Evolutionary conservation across 2,329 filamentous ascomycete genomes (phyloP).

Genomic region (Exophiala calicioides): DNA sequence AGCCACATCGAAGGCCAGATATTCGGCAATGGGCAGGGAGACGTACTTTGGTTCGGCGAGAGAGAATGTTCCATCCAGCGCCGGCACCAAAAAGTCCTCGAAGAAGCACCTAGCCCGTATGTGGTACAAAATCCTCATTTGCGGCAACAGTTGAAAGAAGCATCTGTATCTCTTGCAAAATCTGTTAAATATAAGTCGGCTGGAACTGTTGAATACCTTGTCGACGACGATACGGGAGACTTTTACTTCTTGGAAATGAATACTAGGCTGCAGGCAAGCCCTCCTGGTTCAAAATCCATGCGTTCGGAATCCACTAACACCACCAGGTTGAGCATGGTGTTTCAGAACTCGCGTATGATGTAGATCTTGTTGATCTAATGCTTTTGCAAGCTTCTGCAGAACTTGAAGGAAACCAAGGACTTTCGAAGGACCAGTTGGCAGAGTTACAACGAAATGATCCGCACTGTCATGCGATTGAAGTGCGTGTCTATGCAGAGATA

Average conservation of each 20-base stretch:
- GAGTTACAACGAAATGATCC: slow-evolving; percentile 45
- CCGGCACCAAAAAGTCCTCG: slow-evolving; percentile 85
- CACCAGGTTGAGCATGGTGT: slow-evolving; percentile 62
- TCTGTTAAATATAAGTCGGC: slow-evolving; percentile 72
- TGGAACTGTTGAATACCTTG: slow-evolving; percentile 86
- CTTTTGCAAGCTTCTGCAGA: slow-evolving; percentile 56
- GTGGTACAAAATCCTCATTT: slow-evolving; percentile 55
- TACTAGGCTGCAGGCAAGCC: slow-evolving; percentile 56
- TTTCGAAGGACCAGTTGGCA: slow-evolving; percentile 43
- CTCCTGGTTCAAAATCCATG: slow-evolving; percentile 71
- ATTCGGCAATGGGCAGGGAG: slow-evolving; percentile 77
- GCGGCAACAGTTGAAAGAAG: slow-evolving; percentile 62
- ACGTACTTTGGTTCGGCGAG: slow-evolving; percentile 80
- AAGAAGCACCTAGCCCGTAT: slow-evolving; percentile 81
- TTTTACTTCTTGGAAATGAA: slow-evolving; percentile 71
- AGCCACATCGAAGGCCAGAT: slow-evolving; percentile 84
- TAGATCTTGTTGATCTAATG: slow-evolving; percentile 59
- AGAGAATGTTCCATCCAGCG: slow-evolving; percentile 85
- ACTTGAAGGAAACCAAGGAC: slow-evolving; percentile 45
- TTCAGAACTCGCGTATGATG: slow-evolving; percentile 56
- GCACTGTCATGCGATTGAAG: slow-evolving; percentile 53
- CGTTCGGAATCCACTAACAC: slow-evolving; percentile 71
- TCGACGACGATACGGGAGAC: slow-evolving; percentile 75
- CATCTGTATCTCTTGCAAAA: slow-evolving; percentile 67
- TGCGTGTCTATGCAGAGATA: slow-evolving; percentile 58